Evolutionary conservation across 441 rosid species (phyloP).

Genomic region (Manihot esculenta): DNA sequence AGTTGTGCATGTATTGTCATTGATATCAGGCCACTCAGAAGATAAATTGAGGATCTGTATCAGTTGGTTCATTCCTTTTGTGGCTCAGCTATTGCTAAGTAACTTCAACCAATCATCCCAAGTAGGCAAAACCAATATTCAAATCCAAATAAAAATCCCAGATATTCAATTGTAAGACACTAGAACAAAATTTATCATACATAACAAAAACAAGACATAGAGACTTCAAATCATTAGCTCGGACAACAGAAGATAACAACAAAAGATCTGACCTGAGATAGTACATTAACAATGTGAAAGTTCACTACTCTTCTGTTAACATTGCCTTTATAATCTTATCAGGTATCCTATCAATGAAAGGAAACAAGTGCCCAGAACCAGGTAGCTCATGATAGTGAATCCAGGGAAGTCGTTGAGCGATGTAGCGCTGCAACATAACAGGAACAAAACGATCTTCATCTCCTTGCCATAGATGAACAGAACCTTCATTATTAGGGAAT

Average conservation of each 20-base stretch:
- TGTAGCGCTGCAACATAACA: constrained; percentile 57
- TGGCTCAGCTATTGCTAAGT: background rate
- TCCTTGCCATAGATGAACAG: constrained; percentile 82
- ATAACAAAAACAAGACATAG: background rate
- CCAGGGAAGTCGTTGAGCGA: constrained; percentile 65
- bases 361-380: constrained; percentile 63
- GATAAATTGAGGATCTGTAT: too few relatives aligned
- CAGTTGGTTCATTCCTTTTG: too few relatives aligned
- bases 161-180: background rate
- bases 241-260: background rate
- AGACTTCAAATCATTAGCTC: background rate
- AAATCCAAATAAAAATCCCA: background rate
- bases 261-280: background rate
- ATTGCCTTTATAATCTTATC: constrained; percentile 45
- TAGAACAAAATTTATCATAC: constrained; percentile 2
- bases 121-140: background rate
- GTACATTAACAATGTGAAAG: background rate
- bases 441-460: constrained; percentile 64
- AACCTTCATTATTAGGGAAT: constrained; percentile 53
- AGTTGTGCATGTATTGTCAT: too few relatives aligned
- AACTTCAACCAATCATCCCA: background rate
- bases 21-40: too few relatives aligned
- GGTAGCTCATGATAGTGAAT: constrained; percentile 67
- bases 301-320: constrained; percentile 31
- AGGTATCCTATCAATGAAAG: constrained; percentile 40